Evolutionary conservation across 1,284 basidiomycete genomes (phyloP), one percentile per base, ranked within the genome.

Genomic region (Pseudozyma sp.): DNA sequence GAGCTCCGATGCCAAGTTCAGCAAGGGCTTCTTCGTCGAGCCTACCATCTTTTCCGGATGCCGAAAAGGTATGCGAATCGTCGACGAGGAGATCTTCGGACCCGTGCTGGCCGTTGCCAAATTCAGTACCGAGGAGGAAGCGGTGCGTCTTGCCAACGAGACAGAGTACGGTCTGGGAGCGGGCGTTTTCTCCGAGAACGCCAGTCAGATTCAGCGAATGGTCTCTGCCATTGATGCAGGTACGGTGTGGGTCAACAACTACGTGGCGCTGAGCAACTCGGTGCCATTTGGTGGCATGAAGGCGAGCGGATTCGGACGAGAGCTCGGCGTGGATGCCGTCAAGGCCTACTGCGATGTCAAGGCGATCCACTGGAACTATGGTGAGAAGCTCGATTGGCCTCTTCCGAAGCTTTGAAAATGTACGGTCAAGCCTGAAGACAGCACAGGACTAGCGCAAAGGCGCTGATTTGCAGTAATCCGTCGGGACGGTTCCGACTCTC

Each of bases 131-230:
- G 79, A 82, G 35, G 78, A 73, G 42, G 92, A 93, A 68, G 90
- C 92, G 39, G 86, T 96, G 79, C 85, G 84, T 46, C 87, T 90
- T 78, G 94, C 94, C 50, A 77, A 57, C 96, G 97, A 95, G 84
- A 91, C 91, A 0, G 84, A 86, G 78, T 89, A 96, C 86, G 95
- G 95, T 68, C 88, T 96, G 39, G 91, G 92, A 16, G 88, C 92
- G 0, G 91, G 92, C 16, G 90, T 97, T 61, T 96, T 95, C 87
- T 90, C 92, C 24, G 55, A 64, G 35, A 65, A 70, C 30, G 61
- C 61, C 5, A 60, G 56, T 19, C 56, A 60, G 53, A 60, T 70
- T 17, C 88, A 89, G 78, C 88, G 96, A 85, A 85, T 95, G 85
- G 88, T 88, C 63, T 87, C 90, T 24, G 93, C 92, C 0, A 86